Conservation (phyloP, 306 rosid species). For the Mimosa pudica region DNA sequence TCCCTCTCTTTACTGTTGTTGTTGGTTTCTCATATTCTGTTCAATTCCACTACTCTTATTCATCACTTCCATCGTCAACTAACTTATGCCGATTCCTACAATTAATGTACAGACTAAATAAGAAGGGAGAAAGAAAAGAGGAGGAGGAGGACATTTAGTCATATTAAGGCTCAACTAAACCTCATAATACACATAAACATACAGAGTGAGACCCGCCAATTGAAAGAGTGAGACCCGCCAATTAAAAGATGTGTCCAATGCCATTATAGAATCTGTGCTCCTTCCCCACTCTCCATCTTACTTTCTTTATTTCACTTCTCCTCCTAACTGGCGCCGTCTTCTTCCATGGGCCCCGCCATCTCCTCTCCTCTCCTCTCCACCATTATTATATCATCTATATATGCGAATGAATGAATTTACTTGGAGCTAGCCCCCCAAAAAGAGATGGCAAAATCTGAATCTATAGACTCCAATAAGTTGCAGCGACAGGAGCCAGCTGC, state of each 20-base stretch:
- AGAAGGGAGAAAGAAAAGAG: neutral
- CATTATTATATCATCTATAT: slow-evolving; percentile 26
- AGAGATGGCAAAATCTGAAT: too few relatives aligned
- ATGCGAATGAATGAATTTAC: slow-evolving; percentile 6
- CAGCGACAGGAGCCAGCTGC: too few relatives aligned
- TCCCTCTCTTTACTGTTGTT: too few relatives aligned
- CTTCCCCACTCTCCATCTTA: neutral
- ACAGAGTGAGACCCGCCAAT: slow-evolving; percentile 15
- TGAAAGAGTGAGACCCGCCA: too few relatives aligned
- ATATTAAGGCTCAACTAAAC: slow-evolving; percentile 39
- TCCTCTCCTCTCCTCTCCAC: slow-evolving; percentile 4
- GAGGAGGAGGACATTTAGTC: slow-evolving; percentile 25
- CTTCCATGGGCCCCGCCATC: slow-evolving; percentile 42
- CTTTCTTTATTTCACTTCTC: neutral
- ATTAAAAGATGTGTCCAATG: neutral
- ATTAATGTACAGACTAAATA: too few relatives aligned
- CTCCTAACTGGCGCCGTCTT: neutral
- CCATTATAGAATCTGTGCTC: neutral
- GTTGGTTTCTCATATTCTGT: neutral
- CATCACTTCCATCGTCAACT: too few relatives aligned
- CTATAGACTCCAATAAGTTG: too few relatives aligned
- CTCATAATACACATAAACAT: neutral
- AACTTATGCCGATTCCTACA: too few relatives aligned
- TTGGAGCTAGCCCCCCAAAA: slow-evolving; percentile 1
- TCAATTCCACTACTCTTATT: neutral